Evolutionary conservation across 495 filamentous ascomycete genomes (phyloP), one percentile per base, ranked within the genome.

Genomic region (Penicillium turbatum): DNA sequence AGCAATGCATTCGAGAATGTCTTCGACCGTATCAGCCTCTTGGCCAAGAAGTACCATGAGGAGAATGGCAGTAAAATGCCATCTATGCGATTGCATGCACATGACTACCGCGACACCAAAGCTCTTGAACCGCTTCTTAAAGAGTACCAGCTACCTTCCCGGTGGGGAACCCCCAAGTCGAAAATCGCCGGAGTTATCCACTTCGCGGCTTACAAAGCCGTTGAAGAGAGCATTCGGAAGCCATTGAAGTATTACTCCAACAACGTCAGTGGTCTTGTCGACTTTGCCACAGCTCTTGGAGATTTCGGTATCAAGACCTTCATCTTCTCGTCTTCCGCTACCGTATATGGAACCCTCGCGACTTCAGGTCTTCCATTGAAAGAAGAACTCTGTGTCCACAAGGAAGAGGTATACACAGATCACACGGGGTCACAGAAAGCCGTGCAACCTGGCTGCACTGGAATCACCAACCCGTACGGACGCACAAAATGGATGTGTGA

Each of bases 401-500:
- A 79, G 51, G 66, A 72, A 9, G 72, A 77, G 42, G 26, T 61
- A 17, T 59, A 60, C 51, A 57, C 55, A 53, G 67, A 72, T 34
- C 53, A 69, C 7, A 48, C 61, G 8, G 74, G 72, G 6, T 30
- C 51, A n/a, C 55, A 69, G 37, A 55, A 57, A 44, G 55, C 49
- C n/a, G 51, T 68, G 16, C 57, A 74, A 35, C 66, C 72, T 6
- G 78, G 77, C 7, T 72, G 75, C 32, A 70, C 71, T 15, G 82
- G 82, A 0, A 75, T 86, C 49, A 83, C 83, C 21, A 84, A 81
- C 53, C 83, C 83, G 1, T 86, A 86, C 56, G 83, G 83, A 15
- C 78, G 83, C 42, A 82, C 83, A 5, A 86, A 86, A 63, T 86
- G 79, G 73, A 82, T 86, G 56, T 79, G 78, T 56, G 83, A 86